These are phyloP conservation scores for Thelonectria rubi DNA, from an alignment of 2,329 filamentous ascomycete genomes.

Conservation along the genomic window DNA sequence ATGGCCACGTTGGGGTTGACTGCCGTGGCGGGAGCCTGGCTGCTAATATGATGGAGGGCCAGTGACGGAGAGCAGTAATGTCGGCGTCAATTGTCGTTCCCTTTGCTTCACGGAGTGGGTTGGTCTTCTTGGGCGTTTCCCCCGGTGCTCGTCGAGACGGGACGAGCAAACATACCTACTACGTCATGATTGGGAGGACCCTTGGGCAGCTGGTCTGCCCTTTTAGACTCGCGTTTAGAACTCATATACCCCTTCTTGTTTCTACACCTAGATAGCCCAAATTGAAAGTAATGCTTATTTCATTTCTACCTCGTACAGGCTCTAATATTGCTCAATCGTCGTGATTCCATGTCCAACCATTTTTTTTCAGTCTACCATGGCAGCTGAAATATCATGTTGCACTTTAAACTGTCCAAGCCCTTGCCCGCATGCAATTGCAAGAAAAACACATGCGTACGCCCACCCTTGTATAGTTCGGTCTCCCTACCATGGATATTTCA, in stretches of 20 bases:
- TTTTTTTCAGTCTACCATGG: slow-evolving; percentile 21
- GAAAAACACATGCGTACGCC: slow-evolving; percentile 4
- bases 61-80: neutral
- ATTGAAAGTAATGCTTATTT: slow-evolving; percentile 38
- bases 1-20: slow-evolving; percentile 21
- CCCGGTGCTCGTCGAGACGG: neutral
- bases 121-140: slow-evolving; percentile 13
- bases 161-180: slow-evolving; percentile 19
- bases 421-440: slow-evolving; percentile 23
- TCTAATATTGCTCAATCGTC: slow-evolving; percentile 36
- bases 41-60: slow-evolving; percentile 22
- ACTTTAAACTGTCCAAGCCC: slow-evolving; percentile 12
- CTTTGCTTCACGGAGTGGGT: slow-evolving; percentile 31
- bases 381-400: slow-evolving; percentile 22
- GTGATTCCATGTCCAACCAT: slow-evolving; percentile 33
- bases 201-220: slow-evolving; percentile 19
- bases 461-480: slow-evolving; percentile 4
- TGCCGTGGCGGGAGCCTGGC: slow-evolving; percentile 29
- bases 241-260: slow-evolving; percentile 30
- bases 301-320: slow-evolving; percentile 37
- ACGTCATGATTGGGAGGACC: slow-evolving; percentile 28
- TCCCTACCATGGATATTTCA: neutral
- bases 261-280: slow-evolving; percentile 30
- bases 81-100: neutral
- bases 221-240: slow-evolving; percentile 25